These are phyloP conservation scores for Salvia splendens DNA, from an alignment of 257 asterid species.

Conservation along the genomic window DNA sequence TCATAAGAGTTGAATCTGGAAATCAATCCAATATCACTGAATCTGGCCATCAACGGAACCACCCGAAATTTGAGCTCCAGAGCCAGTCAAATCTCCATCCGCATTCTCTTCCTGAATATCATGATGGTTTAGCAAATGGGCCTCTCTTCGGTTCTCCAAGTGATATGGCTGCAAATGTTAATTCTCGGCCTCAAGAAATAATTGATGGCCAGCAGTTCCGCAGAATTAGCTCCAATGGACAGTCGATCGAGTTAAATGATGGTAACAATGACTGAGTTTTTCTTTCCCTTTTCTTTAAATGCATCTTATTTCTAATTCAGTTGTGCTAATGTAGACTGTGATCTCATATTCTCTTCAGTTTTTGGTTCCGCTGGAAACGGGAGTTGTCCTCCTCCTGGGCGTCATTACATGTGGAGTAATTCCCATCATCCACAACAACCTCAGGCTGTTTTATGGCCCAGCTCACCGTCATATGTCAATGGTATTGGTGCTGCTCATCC, in stretches of 20 bases:
- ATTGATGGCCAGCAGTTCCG: slow-evolving; percentile 58
- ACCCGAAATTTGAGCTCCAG: slow-evolving; percentile 58
- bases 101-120: slow-evolving; percentile 80
- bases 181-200: slow-evolving; percentile 53
- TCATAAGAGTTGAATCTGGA: slow-evolving; percentile 57
- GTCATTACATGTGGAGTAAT: slow-evolving; percentile 79
- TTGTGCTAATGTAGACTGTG: slow-evolving; percentile 1
- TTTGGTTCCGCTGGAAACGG: slow-evolving; percentile 79
- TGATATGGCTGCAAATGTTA: slow-evolving; percentile 56
- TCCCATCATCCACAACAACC: slow-evolving; percentile 72
- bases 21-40: slow-evolving; percentile 56
- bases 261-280: slow-evolving; percentile 41
- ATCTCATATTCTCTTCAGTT: slow-evolving; percentile 45
- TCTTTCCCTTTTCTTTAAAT: slow-evolving; percentile 13
- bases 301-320: not conserved
- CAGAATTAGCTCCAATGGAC: slow-evolving; percentile 60
- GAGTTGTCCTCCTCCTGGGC: slow-evolving; percentile 88
- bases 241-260: slow-evolving; percentile 65
- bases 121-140: slow-evolving; percentile 67
- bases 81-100: slow-evolving; percentile 63
- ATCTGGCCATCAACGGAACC: slow-evolving; percentile 55
- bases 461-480: slow-evolving; percentile 72
- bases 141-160: slow-evolving; percentile 67
- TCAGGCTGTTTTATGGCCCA: slow-evolving; percentile 75
- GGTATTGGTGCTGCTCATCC: slow-evolving; percentile 69